Conservation (phyloP, 73 alveolate genomes). For the Diophrys sp. region DNA sequence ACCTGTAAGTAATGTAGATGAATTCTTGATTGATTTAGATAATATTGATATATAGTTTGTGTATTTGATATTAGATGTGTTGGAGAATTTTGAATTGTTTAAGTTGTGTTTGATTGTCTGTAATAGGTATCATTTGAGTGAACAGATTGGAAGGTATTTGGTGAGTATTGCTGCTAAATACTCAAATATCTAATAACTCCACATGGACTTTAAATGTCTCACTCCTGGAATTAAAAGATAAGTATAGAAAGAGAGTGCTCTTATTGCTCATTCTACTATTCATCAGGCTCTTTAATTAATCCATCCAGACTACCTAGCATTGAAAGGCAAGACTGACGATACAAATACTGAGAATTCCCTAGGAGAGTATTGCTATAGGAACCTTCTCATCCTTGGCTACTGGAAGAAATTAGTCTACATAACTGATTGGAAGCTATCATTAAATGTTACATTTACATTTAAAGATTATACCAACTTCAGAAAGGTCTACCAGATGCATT, state of each 20-base stretch:
- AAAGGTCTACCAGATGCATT: not conserved
- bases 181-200: slow-evolving; percentile 57
- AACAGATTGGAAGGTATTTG: slow-evolving; percentile 74
- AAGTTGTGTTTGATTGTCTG: slow-evolving; percentile 84
- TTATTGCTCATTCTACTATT: slow-evolving; percentile 76
- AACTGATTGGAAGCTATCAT: slow-evolving; percentile 23
- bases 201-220: slow-evolving; percentile 20
- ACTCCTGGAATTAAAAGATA: slow-evolving; percentile 31
- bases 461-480: not conserved
- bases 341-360: slow-evolving; percentile 36
- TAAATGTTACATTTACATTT: not conserved
- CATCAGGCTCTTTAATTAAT: slow-evolving; percentile 78
- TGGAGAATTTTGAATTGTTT: slow-evolving; percentile 78
- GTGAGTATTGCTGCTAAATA: slow-evolving; percentile 68
- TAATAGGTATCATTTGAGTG: slow-evolving; percentile 79
- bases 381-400: slow-evolving; percentile 59
- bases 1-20: slow-evolving; percentile 45
- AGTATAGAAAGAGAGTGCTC: slow-evolving; percentile 52
- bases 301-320: slow-evolving; percentile 64
- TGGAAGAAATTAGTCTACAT: slow-evolving; percentile 65
- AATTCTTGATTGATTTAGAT: slow-evolving; percentile 73
- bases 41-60: slow-evolving; percentile 69
- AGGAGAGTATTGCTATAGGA: slow-evolving; percentile 36
- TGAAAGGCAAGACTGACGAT: slow-evolving; percentile 48
- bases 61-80: slow-evolving; percentile 71